Conservation (phyloP, 495 filamentous ascomycete species). For the Talaromyces ruber region DNA sequence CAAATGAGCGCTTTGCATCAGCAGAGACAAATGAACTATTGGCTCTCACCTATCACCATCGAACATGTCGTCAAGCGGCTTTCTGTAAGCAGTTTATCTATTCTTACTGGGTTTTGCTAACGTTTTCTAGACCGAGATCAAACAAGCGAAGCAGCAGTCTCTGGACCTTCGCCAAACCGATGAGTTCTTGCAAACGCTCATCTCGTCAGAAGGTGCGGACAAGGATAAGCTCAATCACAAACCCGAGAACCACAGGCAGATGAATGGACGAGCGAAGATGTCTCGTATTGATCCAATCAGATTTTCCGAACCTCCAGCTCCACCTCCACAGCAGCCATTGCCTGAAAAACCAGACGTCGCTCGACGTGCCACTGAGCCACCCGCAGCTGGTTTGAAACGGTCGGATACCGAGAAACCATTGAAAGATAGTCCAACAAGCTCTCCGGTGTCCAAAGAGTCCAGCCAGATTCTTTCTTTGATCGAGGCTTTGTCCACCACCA, state of each 20-base stretch:
- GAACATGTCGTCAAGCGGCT: conserved; percentile 93
- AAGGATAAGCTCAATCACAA: conserved; percentile 47
- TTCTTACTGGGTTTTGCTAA: conserved; percentile 7
- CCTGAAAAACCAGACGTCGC: conserved; percentile 80
- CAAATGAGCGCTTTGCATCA: conserved; percentile 54
- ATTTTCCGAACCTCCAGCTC: conserved; percentile 85
- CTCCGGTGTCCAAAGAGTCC: conserved; percentile 56
- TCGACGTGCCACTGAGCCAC: conserved; percentile 34
- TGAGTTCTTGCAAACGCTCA: conserved; percentile 67
- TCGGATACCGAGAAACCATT: conserved; percentile 66
- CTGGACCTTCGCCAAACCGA: conserved; percentile 75
- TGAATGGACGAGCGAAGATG: conserved; percentile 42
- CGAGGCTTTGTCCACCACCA: conserved; percentile 71
- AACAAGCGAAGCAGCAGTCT: conserved; percentile 75
- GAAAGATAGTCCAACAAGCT: conserved; percentile 42
- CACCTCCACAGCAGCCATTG: conserved; percentile 83
- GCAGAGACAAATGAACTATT: conserved; percentile 65
- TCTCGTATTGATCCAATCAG: conserved; percentile 49
- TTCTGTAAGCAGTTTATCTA: conserved; percentile 54
- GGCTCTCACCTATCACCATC: conserved; percentile 81
- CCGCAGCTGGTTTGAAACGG: conserved; percentile 55
- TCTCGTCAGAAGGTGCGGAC: conserved; percentile 58
- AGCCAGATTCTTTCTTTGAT: conserved; percentile 72
- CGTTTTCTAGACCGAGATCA: conserved; percentile 69
- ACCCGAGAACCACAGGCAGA: conserved; percentile 29